Percentiles rank a stretch among this genome's conserved stretches.
phyloP scores from a whole-genome alignment of 1,284 basidiomycete genomes.

The Cystobasidiaceae sp. region DNA sequence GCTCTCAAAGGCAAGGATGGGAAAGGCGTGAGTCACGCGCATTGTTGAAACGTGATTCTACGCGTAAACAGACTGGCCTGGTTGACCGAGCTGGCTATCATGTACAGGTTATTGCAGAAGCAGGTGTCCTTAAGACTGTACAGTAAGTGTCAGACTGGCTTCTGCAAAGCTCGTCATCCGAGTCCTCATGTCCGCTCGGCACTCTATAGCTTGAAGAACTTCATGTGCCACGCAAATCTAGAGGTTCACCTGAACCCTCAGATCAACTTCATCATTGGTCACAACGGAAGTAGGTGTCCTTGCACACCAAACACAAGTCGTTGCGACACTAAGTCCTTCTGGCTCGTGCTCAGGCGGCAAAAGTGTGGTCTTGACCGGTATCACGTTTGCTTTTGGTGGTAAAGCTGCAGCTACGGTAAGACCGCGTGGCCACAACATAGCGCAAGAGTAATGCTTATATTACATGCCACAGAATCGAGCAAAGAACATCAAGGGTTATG shows the following conservation, averaged over 20 bases:
- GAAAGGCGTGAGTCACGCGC: conserved; percentile 17
- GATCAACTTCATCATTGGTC: conserved; percentile 95
- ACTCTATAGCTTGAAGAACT: conserved; percentile 54
- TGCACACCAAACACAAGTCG: not conserved
- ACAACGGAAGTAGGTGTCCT: conserved; percentile 49
- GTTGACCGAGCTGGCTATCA: not conserved
- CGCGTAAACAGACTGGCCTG: no score
- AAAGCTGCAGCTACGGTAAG: conserved; percentile 80
- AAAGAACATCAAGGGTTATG: conserved; percentile 34
- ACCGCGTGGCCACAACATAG: not conserved
- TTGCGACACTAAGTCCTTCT: not conserved
- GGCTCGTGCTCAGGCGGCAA: conserved; percentile 67
- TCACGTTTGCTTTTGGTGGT: conserved; percentile 88
- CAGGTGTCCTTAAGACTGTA: conserved; percentile 79
- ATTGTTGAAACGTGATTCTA: no score
- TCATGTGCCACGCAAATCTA: conserved; percentile 91
- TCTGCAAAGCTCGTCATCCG: not conserved
- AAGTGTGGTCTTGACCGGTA: conserved; percentile 86
- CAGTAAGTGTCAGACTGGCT: conserved; percentile 56
- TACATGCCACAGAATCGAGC: conserved; percentile 37
- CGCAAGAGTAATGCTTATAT: not conserved
- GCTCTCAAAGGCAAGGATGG: not conserved
- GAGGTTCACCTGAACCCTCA: conserved; percentile 71
- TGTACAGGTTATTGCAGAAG: conserved; percentile 61
- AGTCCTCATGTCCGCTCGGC: not conserved